Evolutionary conservation across 139 green algal genomes (phyloP), one percentile per base, ranked within the genome.

Genomic region (Diplosphaera chodatii): DNA sequence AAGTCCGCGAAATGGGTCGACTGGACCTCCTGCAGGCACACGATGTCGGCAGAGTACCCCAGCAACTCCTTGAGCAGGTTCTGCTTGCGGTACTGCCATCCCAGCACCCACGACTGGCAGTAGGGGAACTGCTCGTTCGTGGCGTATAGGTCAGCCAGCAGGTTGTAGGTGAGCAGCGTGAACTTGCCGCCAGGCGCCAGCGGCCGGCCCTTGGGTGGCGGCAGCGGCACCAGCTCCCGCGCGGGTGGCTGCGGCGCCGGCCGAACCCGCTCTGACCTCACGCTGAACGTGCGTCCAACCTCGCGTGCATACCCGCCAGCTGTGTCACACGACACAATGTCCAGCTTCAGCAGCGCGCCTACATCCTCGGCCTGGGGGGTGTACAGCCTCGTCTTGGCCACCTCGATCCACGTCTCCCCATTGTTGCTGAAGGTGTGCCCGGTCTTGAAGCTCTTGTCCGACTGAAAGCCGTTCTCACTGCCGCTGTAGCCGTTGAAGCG

Each of bases 1-100:
- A 88, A 94, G 62, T 93, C 90, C 72, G 90, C 78, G 68, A 89
- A 98, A 84, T 98, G 92, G 64, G 97, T 93, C 70, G 81, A 92
- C 81, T 99, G 94, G 68, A 98, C 94, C 82, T 94, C 85, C 78
- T 99, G 93, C 56, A 98, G 77, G 84, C 94, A 99, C 70, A 99
- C 73, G 73, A 99, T 95, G 83, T 99, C 94, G 32, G 94, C 88
- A 32, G 86, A 76, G 83, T 97, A 93, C 10, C 68, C 73, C 37
- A 97, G 70, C 70, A 99, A 78, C 90, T 98, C 94, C 40, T 84
- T 84, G 27, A 99, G 77, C 73, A 99, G 86, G 77, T 97, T 98
- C 66, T 89, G 84, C 73, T 87, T 88, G 28, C 94, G 84, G 85
- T 97, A 99, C 62, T 89, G 77, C 94, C 94, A 99, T 18, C 83